Evolutionary conservation across 2,329 filamentous ascomycete genomes (phyloP), one percentile per base, ranked within the genome.

Genomic region (Talaromyces sp.): DNA sequence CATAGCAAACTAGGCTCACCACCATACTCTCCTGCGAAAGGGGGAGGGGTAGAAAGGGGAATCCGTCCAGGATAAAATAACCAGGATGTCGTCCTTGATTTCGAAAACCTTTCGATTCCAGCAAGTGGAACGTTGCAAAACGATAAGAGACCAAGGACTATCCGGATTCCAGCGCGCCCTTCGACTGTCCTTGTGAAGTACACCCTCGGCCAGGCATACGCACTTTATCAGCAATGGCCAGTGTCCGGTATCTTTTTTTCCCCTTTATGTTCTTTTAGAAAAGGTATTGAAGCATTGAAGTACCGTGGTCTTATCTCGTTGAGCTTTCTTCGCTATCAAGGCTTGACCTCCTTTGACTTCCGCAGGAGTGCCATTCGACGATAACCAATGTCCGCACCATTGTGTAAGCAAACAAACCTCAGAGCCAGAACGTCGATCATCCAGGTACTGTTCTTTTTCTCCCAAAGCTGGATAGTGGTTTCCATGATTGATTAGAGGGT

Each of bases 401-500:
- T 10, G 52, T 17, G 35, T n/a, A 38, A 38, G 35, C 35, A 38
- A 8, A 38, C 35, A 38, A 8, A 38, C 17, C 7, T 6, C 35
- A 38, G 35, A 38, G 14, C n/a, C 14, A 38, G 8, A 14, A 8
- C 35, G n/a, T 38, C 35, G 17, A 38, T n/a, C 17, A n/a, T 52
- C 19, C 21, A 19, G 21, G 21, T 21, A 21, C 19, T 3, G 9
- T 3, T 9, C 17, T 46, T 46, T 10, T 81, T 83, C 65, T 76
- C 78, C 71, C 71, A 75, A 17, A 82, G 68, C 59, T 81, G 79
- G 11, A 72, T 67, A 27, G 72, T 71, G 63, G 83, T 82, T 46
- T 76, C 67, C 62, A 78, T n/a, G 73, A 74, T 69, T 84, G 81
- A 65, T 76, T 81, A 41, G 78, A 68, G 78, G 62, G 83, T 83